Evolutionary conservation across 2,329 filamentous ascomycete genomes (phyloP).

Genomic region (Fusarium sp.): DNA sequence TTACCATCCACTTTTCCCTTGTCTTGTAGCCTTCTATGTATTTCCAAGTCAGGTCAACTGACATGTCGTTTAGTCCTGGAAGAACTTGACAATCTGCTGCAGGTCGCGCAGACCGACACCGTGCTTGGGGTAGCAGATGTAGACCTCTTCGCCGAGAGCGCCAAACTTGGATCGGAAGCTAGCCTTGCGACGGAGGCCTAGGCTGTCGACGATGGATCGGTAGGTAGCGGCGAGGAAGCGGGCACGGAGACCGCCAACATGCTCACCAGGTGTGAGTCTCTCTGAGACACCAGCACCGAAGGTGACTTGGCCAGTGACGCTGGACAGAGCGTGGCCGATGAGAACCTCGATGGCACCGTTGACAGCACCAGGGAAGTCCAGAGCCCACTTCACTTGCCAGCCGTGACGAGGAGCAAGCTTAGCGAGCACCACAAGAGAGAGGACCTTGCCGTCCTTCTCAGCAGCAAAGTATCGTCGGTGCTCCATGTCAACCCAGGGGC

Average conservation of each 20-base stretch:
- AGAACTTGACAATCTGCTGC: conserved; percentile 89
- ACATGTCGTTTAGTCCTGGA: conserved; percentile 71
- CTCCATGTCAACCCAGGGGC: conserved; percentile 84
- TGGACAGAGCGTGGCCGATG: conserved; percentile 74
- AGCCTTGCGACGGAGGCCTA: conserved; percentile 84
- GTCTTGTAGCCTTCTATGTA: neutral
- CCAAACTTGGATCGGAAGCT: conserved; percentile 94
- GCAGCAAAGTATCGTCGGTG: conserved; percentile 91
- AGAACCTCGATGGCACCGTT: conserved; percentile 88
- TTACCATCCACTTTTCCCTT: neutral
- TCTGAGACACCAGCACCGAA: conserved; percentile 86
- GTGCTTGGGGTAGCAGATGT: conserved; percentile 89
- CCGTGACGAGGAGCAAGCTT: conserved; percentile 84
- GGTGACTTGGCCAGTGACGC: conserved; percentile 71
- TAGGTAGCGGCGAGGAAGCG: conserved; percentile 87
- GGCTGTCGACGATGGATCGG: conserved; percentile 81
- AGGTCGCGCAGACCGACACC: conserved; percentile 85
- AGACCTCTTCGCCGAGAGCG: conserved; percentile 83
- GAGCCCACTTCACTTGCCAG: conserved; percentile 96
- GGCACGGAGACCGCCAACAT: conserved; percentile 82
- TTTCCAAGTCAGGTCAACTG: neutral
- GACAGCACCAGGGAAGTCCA: conserved; percentile 90
- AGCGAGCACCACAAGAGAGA: conserved; percentile 83
- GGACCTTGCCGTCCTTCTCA: conserved; percentile 77
- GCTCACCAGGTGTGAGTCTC: conserved; percentile 80